Percentiles rank a stretch among this genome's conserved stretches.
Conservation (phyloP, 441 rosid genomes). For the Pelargonium cotyledonis region DNA sequence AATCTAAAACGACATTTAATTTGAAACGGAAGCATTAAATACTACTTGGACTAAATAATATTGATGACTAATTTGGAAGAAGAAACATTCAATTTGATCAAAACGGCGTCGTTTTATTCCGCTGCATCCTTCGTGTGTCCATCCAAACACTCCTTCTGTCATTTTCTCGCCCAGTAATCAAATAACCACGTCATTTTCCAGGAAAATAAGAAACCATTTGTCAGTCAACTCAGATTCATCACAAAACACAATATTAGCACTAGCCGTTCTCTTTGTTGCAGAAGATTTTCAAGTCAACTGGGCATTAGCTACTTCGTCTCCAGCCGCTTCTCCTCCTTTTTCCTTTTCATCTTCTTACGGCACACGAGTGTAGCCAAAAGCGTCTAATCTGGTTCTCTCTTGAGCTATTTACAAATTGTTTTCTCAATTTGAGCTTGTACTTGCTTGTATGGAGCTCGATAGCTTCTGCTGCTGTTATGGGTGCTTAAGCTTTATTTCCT, state of each 20-base stretch:
- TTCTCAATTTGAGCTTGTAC: background rate
- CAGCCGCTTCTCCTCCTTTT: background rate
- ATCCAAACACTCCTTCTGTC: slow-evolving; percentile 3
- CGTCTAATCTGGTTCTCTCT: background rate
- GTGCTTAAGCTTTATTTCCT: background rate
- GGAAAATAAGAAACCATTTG: background rate
- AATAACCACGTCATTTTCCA: background rate
- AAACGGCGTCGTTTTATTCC: too few relatives aligned
- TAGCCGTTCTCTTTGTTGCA: background rate
- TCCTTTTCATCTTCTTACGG: too few relatives aligned
- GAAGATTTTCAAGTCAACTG: slow-evolving; percentile 6
- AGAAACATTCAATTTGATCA: too few relatives aligned
- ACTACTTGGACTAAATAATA: too few relatives aligned
- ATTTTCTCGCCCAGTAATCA: background rate
- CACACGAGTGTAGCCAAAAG: too few relatives aligned
- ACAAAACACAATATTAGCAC: background rate
- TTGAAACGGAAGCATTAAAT: too few relatives aligned
- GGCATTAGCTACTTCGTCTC: background rate
- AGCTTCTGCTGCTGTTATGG: background rate
- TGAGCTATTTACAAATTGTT: background rate
- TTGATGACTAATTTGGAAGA: too few relatives aligned
- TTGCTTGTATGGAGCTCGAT: background rate
- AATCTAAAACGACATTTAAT: too few relatives aligned
- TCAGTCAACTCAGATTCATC: slow-evolving; percentile 11
- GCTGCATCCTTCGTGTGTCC: background rate